Percentiles rank a stretch among this genome's conserved stretches.
Evolutionary conservation across 2,329 filamentous ascomycete species (phyloP).

Genomic region (Diaporthe caulivora): DNA sequence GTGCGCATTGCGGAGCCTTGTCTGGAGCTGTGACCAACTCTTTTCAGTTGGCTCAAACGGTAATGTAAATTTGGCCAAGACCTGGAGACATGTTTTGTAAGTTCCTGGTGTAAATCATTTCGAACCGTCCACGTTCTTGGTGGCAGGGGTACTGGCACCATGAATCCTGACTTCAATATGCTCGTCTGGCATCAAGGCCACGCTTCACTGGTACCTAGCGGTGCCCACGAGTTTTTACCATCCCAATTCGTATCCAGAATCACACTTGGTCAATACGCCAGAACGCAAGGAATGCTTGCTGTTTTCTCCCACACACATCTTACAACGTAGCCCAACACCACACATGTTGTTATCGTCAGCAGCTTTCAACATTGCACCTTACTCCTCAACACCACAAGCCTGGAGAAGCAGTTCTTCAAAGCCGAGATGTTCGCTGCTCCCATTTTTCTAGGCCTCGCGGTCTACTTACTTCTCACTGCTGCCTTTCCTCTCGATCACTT

Average conservation of each 20-base stretch:
- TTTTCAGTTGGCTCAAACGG: neutral
- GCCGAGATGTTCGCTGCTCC: neutral
- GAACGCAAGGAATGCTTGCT: neutral
- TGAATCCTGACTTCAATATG: too few relatives aligned
- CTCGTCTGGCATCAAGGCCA: too few relatives aligned
- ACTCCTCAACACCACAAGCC: neutral
- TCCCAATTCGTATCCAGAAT: too few relatives aligned
- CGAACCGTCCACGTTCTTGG: neutral
- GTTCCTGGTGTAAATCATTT: neutral
- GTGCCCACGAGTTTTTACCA: neutral
- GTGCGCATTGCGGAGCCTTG: neutral
- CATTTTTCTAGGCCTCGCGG: neutral
- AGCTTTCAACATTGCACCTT: neutral
- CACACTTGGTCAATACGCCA: neutral
- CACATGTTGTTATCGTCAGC: neutral
- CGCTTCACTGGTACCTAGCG: too few relatives aligned
- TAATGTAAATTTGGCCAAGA: neutral
- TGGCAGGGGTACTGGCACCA: neutral
- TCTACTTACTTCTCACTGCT: neutral
- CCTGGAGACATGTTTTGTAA: neutral
- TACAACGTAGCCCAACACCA: neutral
- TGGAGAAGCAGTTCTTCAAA: neutral
- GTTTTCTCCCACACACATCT: neutral
- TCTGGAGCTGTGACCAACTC: neutral
- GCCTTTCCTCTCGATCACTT: neutral